Base-by-base conservation (phyloP, 2,329 filamentous ascomycete species). In the Mycogone perniciosa region DNA sequence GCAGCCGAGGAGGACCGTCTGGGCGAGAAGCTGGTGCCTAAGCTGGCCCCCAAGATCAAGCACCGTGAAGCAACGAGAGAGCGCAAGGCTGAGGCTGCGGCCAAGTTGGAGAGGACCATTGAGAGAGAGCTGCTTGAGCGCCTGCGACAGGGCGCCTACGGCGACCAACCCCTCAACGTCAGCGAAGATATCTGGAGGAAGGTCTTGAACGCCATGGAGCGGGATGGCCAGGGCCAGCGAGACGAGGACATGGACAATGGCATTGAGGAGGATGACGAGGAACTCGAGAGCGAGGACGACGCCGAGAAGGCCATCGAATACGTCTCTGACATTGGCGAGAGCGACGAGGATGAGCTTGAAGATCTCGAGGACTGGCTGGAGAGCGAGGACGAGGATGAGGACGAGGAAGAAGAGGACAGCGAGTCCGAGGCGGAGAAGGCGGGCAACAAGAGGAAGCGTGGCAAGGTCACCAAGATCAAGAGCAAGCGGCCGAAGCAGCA, bases 151-250 rank as follows among this genome's bases (percentile, higher is more conserved):
- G 93, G 93, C 42, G 91, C 91, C 3, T 97, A 99, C 69, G 93
- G 93, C 49, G 91, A 97, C 62, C 83, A 89, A 66, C 93, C 93
- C 39, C 76, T 99, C 58, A 99, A 99, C 66, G 91, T 96, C 46
- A 93, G 95, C 68, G 90, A 96, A 68, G 79, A 81, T 10, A 89
- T 99, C 55, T 99, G 93, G 93, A 95, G 95, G 80, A 95, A 91
- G 79, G 93, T 99, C 6, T 82, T 99, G 60, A 84, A 85, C 55
- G 89, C 89, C 4, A 77, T 99, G 70, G 93, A 99, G 78, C 81
- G 87, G 60, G 86, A 86, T 60, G 91, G 92, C 53, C 84, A 95
- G 62, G 92, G 86, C 41, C 76, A 81, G 57, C 77, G 89, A 49
- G 92, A 96, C 67, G 82, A 90, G 71, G 92, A 97, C 67, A 70